Base-by-base conservation (phyloP, 2,329 filamentous ascomycete genomes). In the Raffaelea arxii region DNA sequence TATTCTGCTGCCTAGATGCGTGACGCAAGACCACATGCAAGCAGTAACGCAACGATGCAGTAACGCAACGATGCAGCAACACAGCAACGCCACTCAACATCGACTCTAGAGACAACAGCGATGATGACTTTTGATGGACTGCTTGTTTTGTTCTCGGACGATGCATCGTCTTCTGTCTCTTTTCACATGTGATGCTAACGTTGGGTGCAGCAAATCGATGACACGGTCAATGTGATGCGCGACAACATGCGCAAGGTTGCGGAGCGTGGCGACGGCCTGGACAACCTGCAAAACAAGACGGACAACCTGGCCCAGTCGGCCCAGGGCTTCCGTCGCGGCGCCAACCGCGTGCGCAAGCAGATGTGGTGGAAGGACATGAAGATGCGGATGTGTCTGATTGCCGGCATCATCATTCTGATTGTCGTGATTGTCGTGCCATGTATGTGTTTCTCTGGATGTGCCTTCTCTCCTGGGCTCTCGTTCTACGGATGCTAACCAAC, bases 361-460 rank as follows among this genome's bases (percentile, higher is more conserved):
- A 97, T 97, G 91, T 97, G 91, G 91, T 97, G 90, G 91, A 97
- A 97, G 78, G 91, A 97, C 63, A 94, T 96, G 88, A 97, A 97
- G 81, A 98, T 98, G 92, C 83, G 92, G 67, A 92, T 96, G 75
- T 97, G 91, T 71, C 74, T 98, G 58, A 85, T 94, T 62, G 75
- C 82, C 49, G 92, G 90, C 60, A 85, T 98, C 67, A 84, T 97
- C 65, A 78, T 97, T 57, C 75, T 98, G 58, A 78, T 98, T 56
- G 72, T 94, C 57, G 79, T 98, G 66, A 97, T 98, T 65, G 92
- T 98, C 62, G 82, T 97, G 57, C 92, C 92, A 57, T 88, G 91
- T 95, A 80, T 62, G 81, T 68, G 32, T n/a, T n/a, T n/a, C n/a
- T n/a, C n/a, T n/a, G n/a, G n/a, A n/a, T n/a, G n/a, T n/a, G n/a